Conservation (phyloP, 148 eudicot species). For the Diospyros lotus region DNA sequence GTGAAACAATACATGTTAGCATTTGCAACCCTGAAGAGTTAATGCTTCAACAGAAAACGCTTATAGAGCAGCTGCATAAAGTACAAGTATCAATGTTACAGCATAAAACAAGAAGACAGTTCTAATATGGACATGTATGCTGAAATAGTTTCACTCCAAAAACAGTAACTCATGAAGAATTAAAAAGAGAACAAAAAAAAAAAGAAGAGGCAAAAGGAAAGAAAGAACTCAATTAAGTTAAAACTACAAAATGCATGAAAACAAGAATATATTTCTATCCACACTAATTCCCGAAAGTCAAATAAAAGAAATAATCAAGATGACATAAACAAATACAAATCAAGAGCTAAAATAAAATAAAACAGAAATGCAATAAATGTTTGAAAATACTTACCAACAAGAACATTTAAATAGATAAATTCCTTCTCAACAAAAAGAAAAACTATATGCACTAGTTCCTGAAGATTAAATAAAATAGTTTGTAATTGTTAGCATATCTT, state of each 20-base stretch:
- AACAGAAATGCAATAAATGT: neutral
- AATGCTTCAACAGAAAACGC: conserved; percentile 5
- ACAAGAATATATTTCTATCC: neutral
- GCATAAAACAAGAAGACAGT: neutral
- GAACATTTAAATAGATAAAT: too few species aligned
- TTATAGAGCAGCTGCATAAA: conserved; percentile 1
- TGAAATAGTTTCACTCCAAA: neutral
- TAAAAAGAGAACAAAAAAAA: neutral
- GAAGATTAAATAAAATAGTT: neutral
- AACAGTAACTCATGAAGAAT: neutral
- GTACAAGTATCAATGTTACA: neutral
- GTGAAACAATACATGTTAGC: conserved; percentile 15
- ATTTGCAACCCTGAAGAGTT: neutral
- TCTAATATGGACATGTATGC: neutral
- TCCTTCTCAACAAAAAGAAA: too few species aligned
- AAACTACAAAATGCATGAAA: neutral
- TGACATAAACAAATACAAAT: too few species aligned
- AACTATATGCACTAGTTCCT: neutral
- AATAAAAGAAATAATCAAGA: neutral
- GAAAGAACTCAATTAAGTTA: neutral
- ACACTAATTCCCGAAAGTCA: neutral
- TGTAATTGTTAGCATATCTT: too few species aligned
- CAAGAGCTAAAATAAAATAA: neutral
- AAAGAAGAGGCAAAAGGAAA: neutral
- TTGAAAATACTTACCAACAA: too few species aligned